A percentile compares a stretch with the other conserved stretches of the same genome.
Conservation (phyloP, 2,329 filamentous ascomycete genomes). For the Pseudocercospora pini-densiflorae region DNA sequence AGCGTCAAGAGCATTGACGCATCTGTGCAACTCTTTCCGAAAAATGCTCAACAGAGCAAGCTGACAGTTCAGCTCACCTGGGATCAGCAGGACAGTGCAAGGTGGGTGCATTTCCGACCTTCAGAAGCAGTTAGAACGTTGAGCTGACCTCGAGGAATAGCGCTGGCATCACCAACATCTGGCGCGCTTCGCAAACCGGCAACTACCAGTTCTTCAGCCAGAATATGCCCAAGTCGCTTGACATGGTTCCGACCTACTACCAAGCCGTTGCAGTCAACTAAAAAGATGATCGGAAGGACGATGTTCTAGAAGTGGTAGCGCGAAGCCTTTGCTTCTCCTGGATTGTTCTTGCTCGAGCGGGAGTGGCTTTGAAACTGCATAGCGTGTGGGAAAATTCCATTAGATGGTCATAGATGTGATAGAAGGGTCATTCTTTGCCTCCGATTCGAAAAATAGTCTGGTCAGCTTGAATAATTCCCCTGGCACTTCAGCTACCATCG, state of each 20-base stretch:
- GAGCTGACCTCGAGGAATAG: background rate
- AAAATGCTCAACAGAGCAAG: background rate
- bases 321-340: background rate
- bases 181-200: background rate
- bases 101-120: background rate
- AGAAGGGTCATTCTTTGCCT: background rate
- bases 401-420: too few relatives aligned
- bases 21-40: background rate
- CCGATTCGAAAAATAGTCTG: background rate
- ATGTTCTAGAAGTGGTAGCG: background rate
- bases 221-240: background rate
- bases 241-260: background rate
- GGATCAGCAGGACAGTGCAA: background rate
- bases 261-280: background rate
- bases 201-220: conserved; percentile 8
- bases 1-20: conserved; percentile 1
- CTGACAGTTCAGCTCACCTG: background rate
- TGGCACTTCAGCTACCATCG: background rate
- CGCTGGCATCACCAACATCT: background rate
- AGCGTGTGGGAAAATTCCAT: background rate
- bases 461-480: background rate
- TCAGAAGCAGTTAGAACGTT: background rate
- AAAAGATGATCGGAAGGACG: background rate
- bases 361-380: background rate
- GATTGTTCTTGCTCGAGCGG: too few relatives aligned